Conservation (phyloP, 805 yeast genomes). For the Candida incommunis region DNA sequence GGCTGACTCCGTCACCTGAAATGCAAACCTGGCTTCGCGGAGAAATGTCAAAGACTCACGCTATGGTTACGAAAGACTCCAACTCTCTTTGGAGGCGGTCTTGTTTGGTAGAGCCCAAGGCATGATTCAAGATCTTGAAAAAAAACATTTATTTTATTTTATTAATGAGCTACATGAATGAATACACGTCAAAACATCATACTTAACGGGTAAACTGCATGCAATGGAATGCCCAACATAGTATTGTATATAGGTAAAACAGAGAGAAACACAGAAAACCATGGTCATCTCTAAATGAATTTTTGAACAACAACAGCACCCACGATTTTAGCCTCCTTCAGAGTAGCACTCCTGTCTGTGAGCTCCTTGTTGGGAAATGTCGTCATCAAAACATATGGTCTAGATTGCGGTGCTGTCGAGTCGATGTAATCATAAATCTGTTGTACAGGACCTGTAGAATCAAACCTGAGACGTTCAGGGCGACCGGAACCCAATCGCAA, state of each 20-base stretch:
- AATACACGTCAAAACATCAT: not conserved
- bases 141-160: slow-evolving; percentile 3
- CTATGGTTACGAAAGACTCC: slow-evolving; percentile 14
- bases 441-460: slow-evolving; percentile 49
- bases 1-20: slow-evolving; percentile 9
- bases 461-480: slow-evolving; percentile 42
- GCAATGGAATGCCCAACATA: too few species aligned
- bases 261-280: too few species aligned
- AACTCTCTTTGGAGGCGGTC: slow-evolving; percentile 24
- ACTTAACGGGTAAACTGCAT: too few species aligned
- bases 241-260: too few species aligned
- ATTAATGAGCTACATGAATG: slow-evolving; percentile 1
- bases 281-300: slow-evolving; percentile 32
- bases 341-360: slow-evolving; percentile 38
- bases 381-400: slow-evolving; percentile 54
- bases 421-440: slow-evolving; percentile 57
- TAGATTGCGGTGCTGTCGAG: slow-evolving; percentile 16
- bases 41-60: slow-evolving; percentile 20
- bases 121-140: too few species aligned
- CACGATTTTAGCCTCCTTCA: slow-evolving; percentile 61
- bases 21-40: slow-evolving; percentile 21
- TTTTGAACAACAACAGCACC: slow-evolving; percentile 87
- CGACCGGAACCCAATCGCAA: slow-evolving; percentile 70
- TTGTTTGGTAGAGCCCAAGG: slow-evolving; percentile 21
- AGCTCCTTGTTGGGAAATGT: slow-evolving; percentile 74